Percentiles rank a stretch among this genome's conserved stretches.
Evolutionary conservation across 768 basidiomycete species (phyloP).

Genomic region (Lactarius quietus): DNA sequence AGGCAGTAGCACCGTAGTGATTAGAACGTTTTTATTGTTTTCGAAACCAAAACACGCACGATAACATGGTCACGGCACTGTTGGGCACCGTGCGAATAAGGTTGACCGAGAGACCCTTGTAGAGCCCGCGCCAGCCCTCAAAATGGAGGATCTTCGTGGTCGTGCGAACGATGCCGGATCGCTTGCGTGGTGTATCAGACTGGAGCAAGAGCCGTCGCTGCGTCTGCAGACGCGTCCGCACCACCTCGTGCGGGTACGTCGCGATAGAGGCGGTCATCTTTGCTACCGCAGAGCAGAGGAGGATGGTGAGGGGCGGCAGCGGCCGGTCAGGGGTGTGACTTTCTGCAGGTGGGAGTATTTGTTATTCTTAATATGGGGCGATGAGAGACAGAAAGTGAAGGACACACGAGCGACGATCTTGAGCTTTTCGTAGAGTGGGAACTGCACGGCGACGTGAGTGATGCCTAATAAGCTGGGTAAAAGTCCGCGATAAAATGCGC

Average conservation of each 20-base stretch:
- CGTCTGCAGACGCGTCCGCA: constrained; percentile 97
- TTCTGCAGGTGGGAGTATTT: constrained; percentile 12
- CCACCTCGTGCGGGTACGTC: constrained; percentile 97
- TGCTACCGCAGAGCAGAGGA: constrained; percentile 86
- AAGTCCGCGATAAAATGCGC: constrained; percentile 93
- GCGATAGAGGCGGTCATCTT: constrained; percentile 96
- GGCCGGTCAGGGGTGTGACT: constrained; percentile 30
- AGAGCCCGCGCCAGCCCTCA: constrained; percentile 88
- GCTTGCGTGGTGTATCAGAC: constrained; percentile 59
- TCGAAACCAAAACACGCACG: constrained; percentile 46
- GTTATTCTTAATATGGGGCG: background rate
- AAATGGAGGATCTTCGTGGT: constrained; percentile 66
- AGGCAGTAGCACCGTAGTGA: background rate
- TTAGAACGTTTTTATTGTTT: constrained; percentile 23
- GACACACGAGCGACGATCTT: constrained; percentile 80
- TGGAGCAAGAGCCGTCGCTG: constrained; percentile 48
- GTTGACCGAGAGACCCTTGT: constrained; percentile 93
- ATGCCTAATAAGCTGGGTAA: constrained; percentile 93
- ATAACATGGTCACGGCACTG: constrained; percentile 93
- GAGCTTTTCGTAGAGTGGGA: constrained; percentile 92
- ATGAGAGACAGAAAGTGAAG: background rate
- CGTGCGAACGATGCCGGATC: constrained; percentile 66
- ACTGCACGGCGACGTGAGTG: constrained; percentile 93
- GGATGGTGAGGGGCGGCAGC: constrained; percentile 60
- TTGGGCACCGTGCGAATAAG: constrained; percentile 93